Base-by-base conservation (phyloP, 495 filamentous ascomycete species). In the Letharia columbiana region DNA sequence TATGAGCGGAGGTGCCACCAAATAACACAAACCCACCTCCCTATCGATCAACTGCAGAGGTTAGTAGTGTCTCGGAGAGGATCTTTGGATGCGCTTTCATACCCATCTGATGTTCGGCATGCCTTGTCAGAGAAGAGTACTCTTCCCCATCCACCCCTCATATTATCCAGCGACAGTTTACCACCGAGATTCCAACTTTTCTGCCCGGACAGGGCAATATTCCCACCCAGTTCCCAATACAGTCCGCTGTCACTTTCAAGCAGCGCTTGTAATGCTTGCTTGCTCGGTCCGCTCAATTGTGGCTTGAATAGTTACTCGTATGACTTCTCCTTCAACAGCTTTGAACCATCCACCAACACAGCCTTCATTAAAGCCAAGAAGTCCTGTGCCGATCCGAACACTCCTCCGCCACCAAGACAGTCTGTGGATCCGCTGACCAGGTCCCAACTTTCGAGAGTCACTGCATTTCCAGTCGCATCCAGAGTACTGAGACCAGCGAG, bases 341-440 rank as follows among this genome's bases (percentile, higher is more conserved):
- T 75, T 39, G 73, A 76, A 71, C 83, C 79, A 61, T 76, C 75
- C 1, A 62, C 64, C 39, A 87, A 68, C 5, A 86, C 28, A n/a
- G 76, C 77, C 28, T 75, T 77, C 60, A 87, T 69, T 8, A 87
- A 69, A 66, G 78, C 83, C 37, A 76, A 69, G 64, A 81, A 85
- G 60, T 81, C 80, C 20, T 42, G 68, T 3, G 80, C 77, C 0
- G 76, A 72, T 9, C 77, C 73, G 61, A 76, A 85, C 18, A 81
- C 49, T 2, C 86, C 86, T 11, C 76, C 77, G 1, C 86, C 86
- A 6, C 83, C 86, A 41, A 79, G 72, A 62, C 79, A 75, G n/a
- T 79, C 76, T 13, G 63, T 73, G 1, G 61, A 54, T 49, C 70
- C 40, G 50, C 68, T 66, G 37, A 73, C 74, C 37, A 68, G 68